A percentile compares a stretch with the other conserved stretches of the same genome.
Conservation (phyloP, 352 stramenopile genomes). For the Globisporangium nodosum region DNA sequence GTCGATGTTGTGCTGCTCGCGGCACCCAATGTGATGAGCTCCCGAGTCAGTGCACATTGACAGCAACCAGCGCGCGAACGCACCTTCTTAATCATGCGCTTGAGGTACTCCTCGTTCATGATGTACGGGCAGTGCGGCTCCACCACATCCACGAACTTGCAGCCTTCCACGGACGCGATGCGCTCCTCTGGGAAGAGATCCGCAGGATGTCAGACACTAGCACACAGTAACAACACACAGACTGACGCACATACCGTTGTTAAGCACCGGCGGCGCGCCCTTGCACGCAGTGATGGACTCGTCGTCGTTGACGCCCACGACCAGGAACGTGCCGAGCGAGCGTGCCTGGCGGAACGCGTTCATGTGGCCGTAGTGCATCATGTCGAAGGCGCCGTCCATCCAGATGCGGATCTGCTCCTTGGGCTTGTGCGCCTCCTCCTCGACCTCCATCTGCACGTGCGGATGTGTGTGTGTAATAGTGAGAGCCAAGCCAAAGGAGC, state of each 20-base stretch:
- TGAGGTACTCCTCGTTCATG: conserved; percentile 98
- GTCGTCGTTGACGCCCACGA: conserved; percentile 98
- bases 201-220: not conserved
- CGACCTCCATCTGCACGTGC: conserved; percentile 58
- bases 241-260: conserved; percentile 57
- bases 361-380: conserved; percentile 99
- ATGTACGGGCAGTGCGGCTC: conserved; percentile 97
- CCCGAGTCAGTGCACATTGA: not conserved
- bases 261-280: conserved; percentile 93
- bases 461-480: not conserved
- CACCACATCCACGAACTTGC: conserved; percentile 99
- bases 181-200: conserved; percentile 77
- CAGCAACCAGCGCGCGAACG: not conserved
- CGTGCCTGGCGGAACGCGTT: conserved; percentile 97
- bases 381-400: conserved; percentile 99
- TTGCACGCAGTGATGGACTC: conserved; percentile 97
- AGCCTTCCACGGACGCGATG: conserved; percentile 93
- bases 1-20: conserved; percentile 90
- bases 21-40: not conserved
- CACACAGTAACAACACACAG: not conserved
- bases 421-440: conserved; percentile 52
- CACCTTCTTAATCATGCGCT: conserved; percentile 94
- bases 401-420: conserved; percentile 95
- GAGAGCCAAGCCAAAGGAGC: not conserved
- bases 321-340: conserved; percentile 94